These are phyloP conservation scores for Achaetomium macrosporum DNA, from an alignment of 2,329 filamentous ascomycete genomes.

Conservation along the genomic window DNA sequence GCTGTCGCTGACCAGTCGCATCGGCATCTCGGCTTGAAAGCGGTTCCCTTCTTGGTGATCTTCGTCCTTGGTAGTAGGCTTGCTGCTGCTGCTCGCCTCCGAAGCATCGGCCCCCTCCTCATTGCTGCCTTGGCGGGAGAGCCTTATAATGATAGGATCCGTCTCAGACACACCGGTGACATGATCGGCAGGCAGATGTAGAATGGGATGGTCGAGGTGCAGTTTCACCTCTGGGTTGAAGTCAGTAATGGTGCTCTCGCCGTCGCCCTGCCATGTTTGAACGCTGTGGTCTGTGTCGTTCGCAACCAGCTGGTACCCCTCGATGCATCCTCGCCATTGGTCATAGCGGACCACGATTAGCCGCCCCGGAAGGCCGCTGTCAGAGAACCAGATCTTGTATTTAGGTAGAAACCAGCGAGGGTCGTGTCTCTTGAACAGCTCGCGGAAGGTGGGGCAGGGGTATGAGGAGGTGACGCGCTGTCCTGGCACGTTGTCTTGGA, in stretches of 20 bases:
- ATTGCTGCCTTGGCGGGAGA: constrained; percentile 19
- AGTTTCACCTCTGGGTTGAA: constrained; percentile 67
- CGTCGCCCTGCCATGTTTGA: constrained; percentile 59
- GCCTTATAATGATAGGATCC: neutral
- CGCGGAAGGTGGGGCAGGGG: constrained; percentile 59
- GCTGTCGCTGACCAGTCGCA: constrained; percentile 41
- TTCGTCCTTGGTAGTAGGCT: neutral
- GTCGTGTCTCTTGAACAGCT: constrained; percentile 69
- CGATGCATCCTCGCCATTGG: constrained; percentile 65
- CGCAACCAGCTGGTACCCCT: constrained; percentile 71
- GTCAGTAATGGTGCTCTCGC: constrained; percentile 61
- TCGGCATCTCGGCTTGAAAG: constrained; percentile 47
- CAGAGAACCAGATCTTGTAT: constrained; percentile 80
- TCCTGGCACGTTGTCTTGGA: constrained; percentile 63
- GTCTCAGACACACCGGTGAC: neutral
- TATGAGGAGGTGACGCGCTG: constrained; percentile 46
- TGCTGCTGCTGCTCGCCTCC: neutral
- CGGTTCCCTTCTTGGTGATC: constrained; percentile 25
- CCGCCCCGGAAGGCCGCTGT: constrained; percentile 66
- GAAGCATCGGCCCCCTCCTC: neutral
- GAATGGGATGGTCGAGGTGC: constrained; percentile 67
- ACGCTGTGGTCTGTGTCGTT: constrained; percentile 50
- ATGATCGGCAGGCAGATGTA: constrained; percentile 44
- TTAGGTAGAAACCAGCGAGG: constrained; percentile 79
- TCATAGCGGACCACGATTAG: constrained; percentile 75